Percentiles rank a stretch among this genome's conserved stretches.
phyloP scores from a whole-genome alignment of 2,329 filamentous ascomycete genomes.

The Penicillium crustosum region DNA sequence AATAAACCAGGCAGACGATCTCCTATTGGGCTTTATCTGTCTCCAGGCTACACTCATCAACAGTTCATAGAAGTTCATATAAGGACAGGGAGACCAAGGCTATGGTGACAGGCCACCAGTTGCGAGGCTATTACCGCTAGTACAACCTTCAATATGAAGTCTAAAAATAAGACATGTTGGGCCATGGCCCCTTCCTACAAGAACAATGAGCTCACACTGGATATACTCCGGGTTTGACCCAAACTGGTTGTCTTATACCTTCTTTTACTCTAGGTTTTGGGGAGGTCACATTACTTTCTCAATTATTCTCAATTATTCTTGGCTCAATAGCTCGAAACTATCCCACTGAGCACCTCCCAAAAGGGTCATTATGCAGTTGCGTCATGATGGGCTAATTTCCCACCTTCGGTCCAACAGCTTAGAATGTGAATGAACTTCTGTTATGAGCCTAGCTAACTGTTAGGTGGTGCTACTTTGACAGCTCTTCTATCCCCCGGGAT shows the following conservation, averaged over 20 bases:
- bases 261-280: not conserved
- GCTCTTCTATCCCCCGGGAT: not conserved
- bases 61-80: too few species aligned
- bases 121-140: not conserved
- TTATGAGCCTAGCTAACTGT: slow-evolving; percentile 1
- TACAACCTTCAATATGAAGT: not conserved
- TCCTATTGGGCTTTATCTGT: not conserved
- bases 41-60: not conserved
- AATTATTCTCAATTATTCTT: not conserved
- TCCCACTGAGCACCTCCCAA: not conserved
- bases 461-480: slow-evolving; percentile 10
- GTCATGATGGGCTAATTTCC: not conserved
- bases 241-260: not conserved
- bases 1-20: not conserved
- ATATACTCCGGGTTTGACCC: slow-evolving; percentile 7
- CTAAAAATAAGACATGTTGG: slow-evolving; percentile 10
- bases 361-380: not conserved
- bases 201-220: not conserved
- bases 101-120: not conserved
- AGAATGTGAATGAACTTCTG: not conserved
- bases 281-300: not conserved
- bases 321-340: not conserved
- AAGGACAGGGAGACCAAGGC: not conserved
- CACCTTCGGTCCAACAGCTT: not conserved
- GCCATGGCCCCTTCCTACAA: not conserved